phyloP scores from a whole-genome alignment of 164 flowering plant species.

The Hamamelis virginiana region DNA sequence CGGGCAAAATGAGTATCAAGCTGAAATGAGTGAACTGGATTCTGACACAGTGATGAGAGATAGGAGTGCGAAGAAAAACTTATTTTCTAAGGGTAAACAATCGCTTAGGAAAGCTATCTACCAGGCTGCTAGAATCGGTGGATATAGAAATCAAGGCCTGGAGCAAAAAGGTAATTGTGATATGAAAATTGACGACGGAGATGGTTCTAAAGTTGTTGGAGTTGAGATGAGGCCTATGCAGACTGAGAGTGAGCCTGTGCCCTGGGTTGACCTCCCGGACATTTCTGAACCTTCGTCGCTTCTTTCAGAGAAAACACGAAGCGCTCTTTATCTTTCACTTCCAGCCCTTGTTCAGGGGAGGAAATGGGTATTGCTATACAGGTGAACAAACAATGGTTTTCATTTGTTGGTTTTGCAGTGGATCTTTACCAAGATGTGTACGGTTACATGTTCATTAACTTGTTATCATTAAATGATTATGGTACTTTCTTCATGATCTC shows the following conservation, averaged over 20 bases:
- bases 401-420: neutral
- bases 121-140: constrained; percentile 54
- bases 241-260: constrained; percentile 22
- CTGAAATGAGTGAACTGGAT: constrained; percentile 22
- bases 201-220: constrained; percentile 29
- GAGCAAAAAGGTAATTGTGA: constrained; percentile 35
- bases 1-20: constrained; percentile 24
- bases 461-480: constrained; percentile 5
- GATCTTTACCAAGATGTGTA: neutral
- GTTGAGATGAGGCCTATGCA: constrained; percentile 45
- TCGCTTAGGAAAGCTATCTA: constrained; percentile 53
- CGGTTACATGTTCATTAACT: neutral
- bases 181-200: constrained; percentile 27
- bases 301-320: constrained; percentile 64
- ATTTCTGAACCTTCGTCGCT: constrained; percentile 83
- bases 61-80: constrained; percentile 46
- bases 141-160: constrained; percentile 40
- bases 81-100: constrained; percentile 74
- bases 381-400: constrained; percentile 34
- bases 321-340: constrained; percentile 61
- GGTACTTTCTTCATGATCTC: constrained; percentile 3
- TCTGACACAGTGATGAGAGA: constrained; percentile 35
- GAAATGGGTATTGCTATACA: constrained; percentile 88
- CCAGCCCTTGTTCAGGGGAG: constrained; percentile 82
- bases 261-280: constrained; percentile 44